Evolutionary conservation across 352 stramenopile genomes (phyloP), one percentile per base, ranked within the genome.

Genomic region (Pythium folliculosum): DNA sequence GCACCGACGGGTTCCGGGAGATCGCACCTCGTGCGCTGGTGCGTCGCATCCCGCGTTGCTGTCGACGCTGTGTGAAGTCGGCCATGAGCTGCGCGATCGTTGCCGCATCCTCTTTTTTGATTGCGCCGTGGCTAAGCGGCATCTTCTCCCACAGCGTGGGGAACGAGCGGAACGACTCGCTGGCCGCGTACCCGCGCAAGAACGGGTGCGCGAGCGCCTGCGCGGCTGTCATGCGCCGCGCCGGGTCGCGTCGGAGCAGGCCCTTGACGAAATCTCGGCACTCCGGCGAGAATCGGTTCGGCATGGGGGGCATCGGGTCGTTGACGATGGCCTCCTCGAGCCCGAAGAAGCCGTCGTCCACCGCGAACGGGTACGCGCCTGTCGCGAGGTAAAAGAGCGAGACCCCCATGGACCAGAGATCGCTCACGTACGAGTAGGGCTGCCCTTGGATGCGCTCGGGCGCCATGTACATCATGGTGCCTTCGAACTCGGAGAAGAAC

Each of bases 381-480:
- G 82, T 89, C 7, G 84, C 79, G 5, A 94, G 63, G 6, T 78
- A 82, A 57, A 93, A 91, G 4, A 95, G 49, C 7, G 78, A 78
- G 65, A 94, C 78, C 1, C 86, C 88, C 22, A 95, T 75, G 4
- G 88, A 92, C 86, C 88, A 95, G 5, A 91, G 56, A 35, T 94
- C 86, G 52, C 84, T 92, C 16, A 88, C 77, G 43, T 86, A 96
- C 16, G 76, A 84, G 71, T 98, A 98, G 19, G 80, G 72, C 21
- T 95, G 75, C 1, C 91, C 91, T 3, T 85, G 83, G 43, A 98
- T 97, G 5, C 95, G 81, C 68, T 98, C 94, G 0, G 95, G 95
- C 0, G 90, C 86, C 95, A 98, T 98, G 80, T 98, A 98, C 76
- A 96, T 97, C 71, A 98, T 86, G 1, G 94, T 98, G 45, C 93